phyloP scores from a whole-genome alignment of 179 eudicot genomes.

The Heliamphora pulchella region DNA sequence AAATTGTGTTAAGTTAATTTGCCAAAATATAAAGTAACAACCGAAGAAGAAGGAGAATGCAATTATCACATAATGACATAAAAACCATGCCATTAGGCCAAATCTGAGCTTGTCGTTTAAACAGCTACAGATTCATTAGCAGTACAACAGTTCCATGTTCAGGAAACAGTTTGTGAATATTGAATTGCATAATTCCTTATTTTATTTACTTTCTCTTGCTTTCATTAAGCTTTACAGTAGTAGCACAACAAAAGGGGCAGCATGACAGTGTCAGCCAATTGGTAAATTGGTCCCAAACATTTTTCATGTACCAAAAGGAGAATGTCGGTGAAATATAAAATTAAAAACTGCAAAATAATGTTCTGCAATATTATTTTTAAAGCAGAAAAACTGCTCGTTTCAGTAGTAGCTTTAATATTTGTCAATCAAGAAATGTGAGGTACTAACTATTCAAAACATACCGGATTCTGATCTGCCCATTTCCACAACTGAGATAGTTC shows the following conservation, averaged over 20 bases:
- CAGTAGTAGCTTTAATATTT: background rate
- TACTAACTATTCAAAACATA: constrained; percentile 21
- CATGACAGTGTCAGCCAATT: background rate
- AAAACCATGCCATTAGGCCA: background rate
- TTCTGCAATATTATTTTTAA: background rate
- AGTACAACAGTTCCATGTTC: background rate
- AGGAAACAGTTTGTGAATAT: background rate
- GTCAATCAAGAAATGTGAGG: constrained; percentile 1
- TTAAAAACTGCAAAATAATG: background rate
- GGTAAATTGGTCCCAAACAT: constrained; percentile 9
- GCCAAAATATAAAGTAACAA: no score
- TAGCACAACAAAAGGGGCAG: background rate
- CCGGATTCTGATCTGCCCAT: constrained; percentile 96
- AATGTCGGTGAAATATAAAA: background rate
- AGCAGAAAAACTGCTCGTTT: background rate
- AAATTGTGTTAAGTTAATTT: no score
- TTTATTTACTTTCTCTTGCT: background rate
- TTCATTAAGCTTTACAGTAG: background rate
- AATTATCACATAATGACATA: no score
- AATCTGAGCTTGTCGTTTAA: background rate
- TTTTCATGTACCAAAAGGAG: background rate
- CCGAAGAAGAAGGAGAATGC: no score
- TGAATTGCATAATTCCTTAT: background rate
- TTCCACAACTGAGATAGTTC: constrained; percentile 97
- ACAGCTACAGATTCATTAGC: background rate